Evolutionary conservation across 305 asterid genomes (phyloP), one percentile per base, ranked within the genome.

Genomic region (Fraxinus sp.): DNA sequence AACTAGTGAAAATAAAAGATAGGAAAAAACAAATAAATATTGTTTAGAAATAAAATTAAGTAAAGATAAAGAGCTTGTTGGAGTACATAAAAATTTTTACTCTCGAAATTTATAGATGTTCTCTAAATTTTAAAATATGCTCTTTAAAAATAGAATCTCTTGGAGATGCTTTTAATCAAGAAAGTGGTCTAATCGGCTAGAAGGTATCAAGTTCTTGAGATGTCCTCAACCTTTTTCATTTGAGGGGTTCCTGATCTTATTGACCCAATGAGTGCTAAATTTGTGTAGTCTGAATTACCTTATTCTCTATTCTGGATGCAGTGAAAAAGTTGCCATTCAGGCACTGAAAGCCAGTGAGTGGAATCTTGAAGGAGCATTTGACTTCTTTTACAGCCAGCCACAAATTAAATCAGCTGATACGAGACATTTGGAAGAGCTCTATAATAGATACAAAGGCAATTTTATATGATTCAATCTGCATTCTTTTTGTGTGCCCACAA

Each of bases 361-460:
- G 98, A 94, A 92, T 83, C 93, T 94, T 82, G 99, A 96, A 88
- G 98, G 98, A 86, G 99, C 99, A 75, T 96, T 96, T 81, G 98
- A 96, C 84, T 80, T 91, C 75, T 96, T 92, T 89, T 96, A 96
- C 90, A 96, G 93, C 90, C 97, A 96, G 82, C 91, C 97, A 41
- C 96, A 92, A 22, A 32, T 88, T 81, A 96, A 91, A 88, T 86
- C 97, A 59, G 90, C 98, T 77, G 98, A 95, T 84, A 87, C 98
- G 16, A 94, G 97, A 89, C 98, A 89, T 82, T 83, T 94, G 86
- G 99, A 93, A 89, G 98, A 95, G 90, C 97, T 95, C 74, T 96
- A 91, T 93, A 91, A 89, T 82, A 93, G 93, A 95, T 96, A 96
- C 89, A 95, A 90, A 92, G 99, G 99, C 84, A 89, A 83, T 78